A percentile compares a stretch with the other conserved stretches of the same genome.
Conservation (phyloP, 2,329 filamentous ascomycete species). For the Colletotrichum somersetense region DNA sequence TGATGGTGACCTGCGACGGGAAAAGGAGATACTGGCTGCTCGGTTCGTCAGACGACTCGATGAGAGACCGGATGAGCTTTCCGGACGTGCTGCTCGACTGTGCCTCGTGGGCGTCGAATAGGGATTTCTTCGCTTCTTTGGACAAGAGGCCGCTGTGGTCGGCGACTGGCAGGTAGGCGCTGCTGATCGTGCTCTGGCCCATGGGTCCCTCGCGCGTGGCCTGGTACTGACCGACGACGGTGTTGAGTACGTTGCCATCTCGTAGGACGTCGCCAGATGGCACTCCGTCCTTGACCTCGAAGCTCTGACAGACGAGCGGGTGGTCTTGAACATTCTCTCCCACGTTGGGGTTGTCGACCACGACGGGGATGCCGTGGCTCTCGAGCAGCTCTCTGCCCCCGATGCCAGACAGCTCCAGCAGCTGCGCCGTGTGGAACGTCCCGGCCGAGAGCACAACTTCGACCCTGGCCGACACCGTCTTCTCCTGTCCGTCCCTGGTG, state of each 20-base stretch:
- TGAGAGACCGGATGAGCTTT: constrained; percentile 46
- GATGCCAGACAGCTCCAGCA: constrained; percentile 59
- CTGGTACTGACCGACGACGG: constrained; percentile 52
- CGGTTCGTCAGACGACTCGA: constrained; percentile 48
- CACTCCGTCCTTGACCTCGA: constrained; percentile 56
- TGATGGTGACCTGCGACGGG: constrained; percentile 48
- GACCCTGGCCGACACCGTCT: constrained; percentile 44
- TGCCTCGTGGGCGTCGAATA: constrained; percentile 45
- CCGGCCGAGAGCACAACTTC: constrained; percentile 60
- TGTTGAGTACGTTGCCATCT: constrained; percentile 49
- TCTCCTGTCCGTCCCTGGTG: constrained; percentile 32
- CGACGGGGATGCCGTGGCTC: constrained; percentile 47
- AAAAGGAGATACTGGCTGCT: constrained; percentile 52
- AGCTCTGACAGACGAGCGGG: constrained; percentile 51
- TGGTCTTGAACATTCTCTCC: constrained; percentile 59
- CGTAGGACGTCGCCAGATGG: constrained; percentile 53
- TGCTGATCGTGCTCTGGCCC: constrained; percentile 44
- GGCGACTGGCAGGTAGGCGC: constrained; percentile 51
- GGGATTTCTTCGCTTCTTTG: constrained; percentile 43
- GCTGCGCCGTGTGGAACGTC: constrained; percentile 55
- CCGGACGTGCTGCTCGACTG: constrained; percentile 36
- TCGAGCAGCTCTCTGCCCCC: constrained; percentile 51
- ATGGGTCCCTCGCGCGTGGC: constrained; percentile 51
- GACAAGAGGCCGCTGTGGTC: constrained; percentile 48
- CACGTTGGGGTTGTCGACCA: constrained; percentile 52